Evolutionary conservation across 108 stramenopile species (phyloP).

Genomic region (Nitzschia putrida): DNA sequence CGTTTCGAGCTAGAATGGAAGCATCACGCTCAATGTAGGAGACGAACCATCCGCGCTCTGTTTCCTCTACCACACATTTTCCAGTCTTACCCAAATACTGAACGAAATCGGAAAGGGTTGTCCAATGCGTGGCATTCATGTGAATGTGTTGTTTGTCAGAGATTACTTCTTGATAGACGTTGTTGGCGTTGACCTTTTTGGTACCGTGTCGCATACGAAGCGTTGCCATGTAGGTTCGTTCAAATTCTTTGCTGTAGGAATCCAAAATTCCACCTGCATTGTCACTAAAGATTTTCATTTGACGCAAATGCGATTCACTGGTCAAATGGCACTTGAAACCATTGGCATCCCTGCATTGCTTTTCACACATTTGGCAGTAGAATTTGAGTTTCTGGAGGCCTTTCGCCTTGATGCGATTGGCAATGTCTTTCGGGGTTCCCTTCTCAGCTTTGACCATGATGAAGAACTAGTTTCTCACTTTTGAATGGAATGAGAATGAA

Average conservation of each 20-base stretch:
- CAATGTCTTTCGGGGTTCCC: constrained; percentile 86
- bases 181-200: constrained; percentile 92
- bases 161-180: constrained; percentile 98
- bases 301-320: constrained; percentile 95
- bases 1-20: constrained; percentile 47
- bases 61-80: constrained; percentile 92
- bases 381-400: constrained; percentile 95
- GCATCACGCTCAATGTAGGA: constrained; percentile 95
- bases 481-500: too few relatives aligned
- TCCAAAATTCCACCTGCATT: constrained; percentile 70
- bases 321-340: constrained; percentile 97
- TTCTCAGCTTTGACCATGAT: constrained; percentile 82
- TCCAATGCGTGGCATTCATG: constrained; percentile 99
- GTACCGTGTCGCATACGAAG: constrained; percentile 89
- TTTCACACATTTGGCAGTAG: constrained; percentile 99
- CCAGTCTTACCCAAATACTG: constrained; percentile 96
- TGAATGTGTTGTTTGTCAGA: constrained; percentile 95
- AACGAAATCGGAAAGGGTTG: constrained; percentile 91
- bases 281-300: constrained; percentile 93
- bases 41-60: constrained; percentile 96
- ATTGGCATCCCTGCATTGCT: constrained; percentile 97
- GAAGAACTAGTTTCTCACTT: too few relatives aligned
- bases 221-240: constrained; percentile 82
- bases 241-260: constrained; percentile 80
- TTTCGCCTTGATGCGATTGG: constrained; percentile 91